These are phyloP conservation scores for Zea mays DNA, from an alignment of 176 grass and related monocot species.

Conservation along the genomic window DNA sequence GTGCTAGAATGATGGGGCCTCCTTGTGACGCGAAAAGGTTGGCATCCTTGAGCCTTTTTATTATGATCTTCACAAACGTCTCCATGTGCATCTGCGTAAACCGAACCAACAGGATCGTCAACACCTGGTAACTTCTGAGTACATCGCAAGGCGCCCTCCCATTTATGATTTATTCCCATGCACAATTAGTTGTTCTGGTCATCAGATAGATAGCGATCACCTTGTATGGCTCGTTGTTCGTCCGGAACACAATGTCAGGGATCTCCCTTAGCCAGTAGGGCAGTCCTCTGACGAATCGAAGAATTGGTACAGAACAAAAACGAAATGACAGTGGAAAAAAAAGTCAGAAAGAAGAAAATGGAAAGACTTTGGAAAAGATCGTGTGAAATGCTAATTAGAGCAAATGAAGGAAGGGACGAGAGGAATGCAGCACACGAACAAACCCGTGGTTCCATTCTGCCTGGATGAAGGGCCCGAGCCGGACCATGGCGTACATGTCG, in stretches of 20 bases:
- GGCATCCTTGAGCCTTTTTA: constrained; percentile 69
- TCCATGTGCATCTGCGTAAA: constrained; percentile 62
- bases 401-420: constrained; percentile 16
- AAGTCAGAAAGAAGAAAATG: not conserved
- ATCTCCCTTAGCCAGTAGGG: constrained; percentile 91
- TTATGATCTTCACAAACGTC: constrained; percentile 56
- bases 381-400: not conserved
- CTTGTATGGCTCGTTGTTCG: constrained; percentile 79
- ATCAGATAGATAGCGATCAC: constrained; percentile 26
- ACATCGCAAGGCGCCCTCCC: not conserved
- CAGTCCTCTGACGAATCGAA: constrained; percentile 44
- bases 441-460: constrained; percentile 96
- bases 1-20: constrained; percentile 84
- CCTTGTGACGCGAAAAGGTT: constrained; percentile 81
- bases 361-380: not conserved
- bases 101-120: not conserved
- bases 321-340: not conserved
- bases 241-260: constrained; percentile 63
- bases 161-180: not conserved
- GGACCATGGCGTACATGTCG: constrained; percentile 57
- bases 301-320: not conserved
- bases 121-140: too few relatives aligned
- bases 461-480: constrained; percentile 88
- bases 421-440: constrained; percentile 22
- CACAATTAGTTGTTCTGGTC: not conserved